Conservation (phyloP, 2,329 filamentous ascomycete genomes). For the Pseudopyrenochaeta lycopersici region DNA sequence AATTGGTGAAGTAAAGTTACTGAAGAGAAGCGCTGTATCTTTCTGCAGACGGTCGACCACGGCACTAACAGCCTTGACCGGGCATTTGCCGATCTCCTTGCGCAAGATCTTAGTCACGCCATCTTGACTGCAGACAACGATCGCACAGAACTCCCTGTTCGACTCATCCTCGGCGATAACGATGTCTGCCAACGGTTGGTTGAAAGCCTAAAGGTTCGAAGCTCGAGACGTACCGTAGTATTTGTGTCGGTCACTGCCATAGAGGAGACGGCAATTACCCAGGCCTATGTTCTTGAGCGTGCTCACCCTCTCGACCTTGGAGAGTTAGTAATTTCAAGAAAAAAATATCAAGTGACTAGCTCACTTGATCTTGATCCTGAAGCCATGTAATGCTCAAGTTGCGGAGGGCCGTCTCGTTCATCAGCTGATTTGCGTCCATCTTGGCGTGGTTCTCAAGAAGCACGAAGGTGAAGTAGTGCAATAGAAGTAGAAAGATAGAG, state of each 20-base stretch:
- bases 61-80: constrained; percentile 63
- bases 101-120: constrained; percentile 78
- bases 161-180: constrained; percentile 17
- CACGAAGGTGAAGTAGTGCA: too few relatives aligned
- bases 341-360: not conserved
- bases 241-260: constrained; percentile 34
- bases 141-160: constrained; percentile 78
- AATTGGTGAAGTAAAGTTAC: constrained; percentile 13
- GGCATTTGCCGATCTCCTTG: constrained; percentile 75
- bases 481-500: too few relatives aligned
- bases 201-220: not conserved
- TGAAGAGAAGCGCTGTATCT: constrained; percentile 30
- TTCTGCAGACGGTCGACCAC: constrained; percentile 30
- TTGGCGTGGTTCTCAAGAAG: not conserved
- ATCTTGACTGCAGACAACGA: constrained; percentile 89
- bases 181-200: constrained; percentile 27
- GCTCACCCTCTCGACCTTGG: constrained; percentile 61
- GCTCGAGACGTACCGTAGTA: constrained; percentile 25
- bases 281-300: constrained; percentile 22
- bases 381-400: constrained; percentile 7
- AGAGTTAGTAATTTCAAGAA: constrained; percentile 59
- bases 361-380: constrained; percentile 12
- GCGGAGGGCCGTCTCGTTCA: constrained; percentile 6
- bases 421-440: constrained; percentile 1
- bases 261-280: constrained; percentile 37